Conservation (phyloP, 2,329 filamentous ascomycete genomes). For the Fusarium begoniae region DNA sequence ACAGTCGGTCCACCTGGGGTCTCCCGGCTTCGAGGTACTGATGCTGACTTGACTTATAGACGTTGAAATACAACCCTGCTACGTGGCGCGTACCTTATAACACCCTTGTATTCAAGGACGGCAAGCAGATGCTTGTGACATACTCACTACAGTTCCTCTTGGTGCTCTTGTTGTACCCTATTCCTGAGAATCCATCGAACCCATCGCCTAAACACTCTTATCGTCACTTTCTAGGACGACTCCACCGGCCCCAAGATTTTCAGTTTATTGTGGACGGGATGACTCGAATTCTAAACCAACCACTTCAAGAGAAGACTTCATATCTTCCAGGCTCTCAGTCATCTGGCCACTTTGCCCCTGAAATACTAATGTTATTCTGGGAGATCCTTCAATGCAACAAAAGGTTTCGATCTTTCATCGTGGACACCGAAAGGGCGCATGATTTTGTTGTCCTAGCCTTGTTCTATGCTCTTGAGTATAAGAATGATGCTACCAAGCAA, state of each 20-base stretch:
- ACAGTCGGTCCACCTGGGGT: slow-evolving; percentile 67
- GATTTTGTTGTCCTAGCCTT: slow-evolving; percentile 91
- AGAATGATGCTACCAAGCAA: slow-evolving; percentile 85
- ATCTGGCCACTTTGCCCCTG: slow-evolving; percentile 85
- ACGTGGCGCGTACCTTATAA: slow-evolving; percentile 96
- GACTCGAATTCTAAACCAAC: slow-evolving; percentile 90
- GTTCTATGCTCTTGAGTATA: slow-evolving; percentile 93
- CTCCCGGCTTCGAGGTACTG: background rate
- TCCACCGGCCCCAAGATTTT: slow-evolving; percentile 95
- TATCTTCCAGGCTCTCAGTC: slow-evolving; percentile 88
- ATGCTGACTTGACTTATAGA: slow-evolving; percentile 57
- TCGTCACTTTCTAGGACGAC: slow-evolving; percentile 86
- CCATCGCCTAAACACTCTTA: slow-evolving; percentile 87
- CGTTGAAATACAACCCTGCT: slow-evolving; percentile 94
- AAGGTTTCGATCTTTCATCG: slow-evolving; percentile 93
- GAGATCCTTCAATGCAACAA: slow-evolving; percentile 98
- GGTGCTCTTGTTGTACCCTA: slow-evolving; percentile 83
- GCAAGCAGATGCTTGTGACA: slow-evolving; percentile 88
- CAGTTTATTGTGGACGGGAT: slow-evolving; percentile 97
- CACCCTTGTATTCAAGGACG: slow-evolving; percentile 88
- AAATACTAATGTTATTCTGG: slow-evolving; percentile 98
- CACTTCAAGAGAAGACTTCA: slow-evolving; percentile 85
- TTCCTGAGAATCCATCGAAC: slow-evolving; percentile 77
- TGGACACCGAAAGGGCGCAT: slow-evolving; percentile 91
- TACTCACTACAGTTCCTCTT: slow-evolving; percentile 93